These are phyloP conservation scores for Carex scoparia DNA, from an alignment of 176 grass and related monocot species.

Conservation along the genomic window DNA sequence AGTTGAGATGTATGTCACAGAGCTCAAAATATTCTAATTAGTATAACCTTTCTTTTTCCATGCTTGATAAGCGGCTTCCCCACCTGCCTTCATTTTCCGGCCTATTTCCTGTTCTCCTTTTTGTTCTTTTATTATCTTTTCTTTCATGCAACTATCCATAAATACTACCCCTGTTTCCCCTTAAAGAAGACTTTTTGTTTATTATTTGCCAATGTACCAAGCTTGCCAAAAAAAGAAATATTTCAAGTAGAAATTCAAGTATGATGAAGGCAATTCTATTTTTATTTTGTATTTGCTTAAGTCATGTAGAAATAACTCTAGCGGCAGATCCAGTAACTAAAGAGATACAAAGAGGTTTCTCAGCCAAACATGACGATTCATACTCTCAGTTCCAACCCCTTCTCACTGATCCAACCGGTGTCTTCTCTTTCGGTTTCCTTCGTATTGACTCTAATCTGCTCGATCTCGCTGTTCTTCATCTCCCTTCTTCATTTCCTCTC, in stretches of 20 bases:
- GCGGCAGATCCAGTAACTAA: conserved; percentile 9
- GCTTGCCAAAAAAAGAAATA: background rate
- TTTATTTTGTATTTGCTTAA: background rate
- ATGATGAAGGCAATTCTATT: background rate
- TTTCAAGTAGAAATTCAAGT: background rate
- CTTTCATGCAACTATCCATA: conserved; percentile 14
- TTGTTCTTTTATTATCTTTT: background rate
- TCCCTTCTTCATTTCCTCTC: conserved; percentile 55
- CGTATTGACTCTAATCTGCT: conserved; percentile 48
- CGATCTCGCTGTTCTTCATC: conserved; percentile 75
- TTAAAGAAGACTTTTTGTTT: background rate
- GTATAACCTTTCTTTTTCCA: background rate
- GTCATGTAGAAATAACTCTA: background rate
- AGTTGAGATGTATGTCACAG: background rate
- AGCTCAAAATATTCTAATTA: conserved; percentile 12
- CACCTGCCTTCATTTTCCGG: background rate
- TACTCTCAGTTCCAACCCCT: conserved; percentile 69
- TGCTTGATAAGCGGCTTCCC: background rate
- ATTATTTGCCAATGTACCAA: background rate
- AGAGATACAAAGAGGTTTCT: conserved; percentile 67
- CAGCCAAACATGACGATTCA: conserved; percentile 39
- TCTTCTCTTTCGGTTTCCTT: conserved; percentile 80
- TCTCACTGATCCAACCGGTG: conserved; percentile 62
- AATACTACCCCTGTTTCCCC: background rate
- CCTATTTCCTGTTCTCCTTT: background rate